Base-by-base conservation (phyloP, 352 stramenopile species). In the Phytophthora syringae region DNA sequence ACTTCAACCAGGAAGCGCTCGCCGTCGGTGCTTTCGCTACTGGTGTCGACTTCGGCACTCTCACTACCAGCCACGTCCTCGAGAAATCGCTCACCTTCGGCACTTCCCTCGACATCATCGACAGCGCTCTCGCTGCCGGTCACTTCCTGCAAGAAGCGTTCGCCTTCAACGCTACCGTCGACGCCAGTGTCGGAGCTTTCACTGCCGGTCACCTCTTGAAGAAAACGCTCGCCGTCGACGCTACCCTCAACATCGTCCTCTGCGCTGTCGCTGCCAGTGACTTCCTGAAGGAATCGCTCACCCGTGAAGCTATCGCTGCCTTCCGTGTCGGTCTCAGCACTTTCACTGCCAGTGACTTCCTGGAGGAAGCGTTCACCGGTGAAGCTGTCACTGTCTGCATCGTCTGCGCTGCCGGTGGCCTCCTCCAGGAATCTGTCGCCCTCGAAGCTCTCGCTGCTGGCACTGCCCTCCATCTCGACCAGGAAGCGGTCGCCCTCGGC, bases 401-500 rank as follows among this genome's bases (percentile, higher is more conserved):
- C 27, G 7, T 51, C 39, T 57, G n/a, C 51, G 34, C 36, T 48
- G 7, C 32, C 34, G 3, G 25, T 15, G n/a, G 22, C 50, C 5
- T 27, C 32, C 20, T 36, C 3, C 10, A 52, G 40, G 40, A 27
- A 44, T 5, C 49, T 5, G 1, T 55, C 22, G 18, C 49, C 21
- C 6, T 44, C 32, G 13, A 47, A 20, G 7, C 51, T 58, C 36
- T 58, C 51, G 22, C 51, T 58, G 16, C 37, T 48, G 7, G 25
- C 45, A 11, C 56, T 64, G 20, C 42, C 43, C 12, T 62, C 54
- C 7, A 54, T 11, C 43, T 53, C 54, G 16, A 54, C 16, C 42
- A 62, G 36, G 30, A 62, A 62, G 28, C 54, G 54, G 2, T 62
- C 54, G 4, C 54, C 32, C 0, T 52, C 54, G 13, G 24, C 22